A percentile compares a stretch with the other conserved stretches of the same genome.
Conservation (phyloP, 73 alveolate genomes). For the Uronychia binucleata region DNA sequence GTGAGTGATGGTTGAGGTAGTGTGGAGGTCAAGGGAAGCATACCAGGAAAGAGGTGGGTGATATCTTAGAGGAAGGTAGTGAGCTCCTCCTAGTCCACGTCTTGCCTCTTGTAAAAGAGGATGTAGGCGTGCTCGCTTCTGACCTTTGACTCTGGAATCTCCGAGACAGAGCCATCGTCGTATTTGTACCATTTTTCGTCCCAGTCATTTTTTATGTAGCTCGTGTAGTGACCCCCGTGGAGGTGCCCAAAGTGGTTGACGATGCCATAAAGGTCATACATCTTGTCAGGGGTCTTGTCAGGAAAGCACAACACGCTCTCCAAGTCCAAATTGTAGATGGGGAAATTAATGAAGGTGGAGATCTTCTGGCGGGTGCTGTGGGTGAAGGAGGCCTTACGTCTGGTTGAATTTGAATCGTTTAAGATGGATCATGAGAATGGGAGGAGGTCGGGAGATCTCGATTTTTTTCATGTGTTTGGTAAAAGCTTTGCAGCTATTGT, state of each 20-base stretch:
- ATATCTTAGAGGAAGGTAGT: conserved; percentile 12
- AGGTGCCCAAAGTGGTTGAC: conserved; percentile 86
- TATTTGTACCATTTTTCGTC: conserved; percentile 81
- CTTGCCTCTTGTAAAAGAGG: conserved; percentile 64
- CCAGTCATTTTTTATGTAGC: conserved; percentile 55
- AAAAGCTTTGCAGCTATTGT: conserved; percentile 65
- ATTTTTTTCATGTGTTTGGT: conserved; percentile 68
- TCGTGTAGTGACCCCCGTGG: conserved; percentile 85
- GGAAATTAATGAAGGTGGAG: conserved; percentile 41
- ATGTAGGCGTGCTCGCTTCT: conserved; percentile 78
- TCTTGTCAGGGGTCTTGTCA: conserved; percentile 15
- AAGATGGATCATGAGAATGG: conserved; percentile 75
- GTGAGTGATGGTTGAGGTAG: too few relatives aligned
- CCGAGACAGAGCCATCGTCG: conserved; percentile 73
- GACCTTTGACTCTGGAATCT: conserved; percentile 53
- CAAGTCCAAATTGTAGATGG: conserved; percentile 64
- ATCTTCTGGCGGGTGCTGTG: conserved; percentile 3
- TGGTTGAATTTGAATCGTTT: conserved; percentile 66
- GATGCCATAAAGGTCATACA: conserved; percentile 84
- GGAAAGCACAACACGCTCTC: conserved; percentile 10
- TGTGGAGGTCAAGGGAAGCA: too few relatives aligned
- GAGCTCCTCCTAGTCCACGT: conserved; percentile 6
- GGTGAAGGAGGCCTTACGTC: background rate
- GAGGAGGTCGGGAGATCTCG: conserved; percentile 79
- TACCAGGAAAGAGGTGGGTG: conserved; percentile 40